Base-by-base conservation (phyloP, 768 basidiomycete species). In the Boletus speciosus region DNA sequence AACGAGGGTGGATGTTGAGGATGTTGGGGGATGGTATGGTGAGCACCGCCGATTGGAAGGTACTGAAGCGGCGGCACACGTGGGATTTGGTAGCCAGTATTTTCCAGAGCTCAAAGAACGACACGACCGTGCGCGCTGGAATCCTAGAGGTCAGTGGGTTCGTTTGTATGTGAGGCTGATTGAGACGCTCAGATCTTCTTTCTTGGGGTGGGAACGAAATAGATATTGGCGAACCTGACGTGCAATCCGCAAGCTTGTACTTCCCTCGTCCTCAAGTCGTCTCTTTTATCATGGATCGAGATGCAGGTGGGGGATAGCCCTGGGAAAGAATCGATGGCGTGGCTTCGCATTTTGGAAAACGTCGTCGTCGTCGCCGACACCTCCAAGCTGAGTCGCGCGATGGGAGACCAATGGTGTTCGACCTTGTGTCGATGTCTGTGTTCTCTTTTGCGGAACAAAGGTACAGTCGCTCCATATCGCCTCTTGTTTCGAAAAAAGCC, bases 61-160 rank as follows among this genome's bases (percentile, higher is more conserved):
- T 93, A 3, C 68, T 95, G 50, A 84, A 84, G 61, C 77, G 91
- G 42, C 74, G 94, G 27, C 90, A 93, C 64, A 92, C 90, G 0
- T 96, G 92, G 89, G 91, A 93, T 57, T 73, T 96, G 29, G 70
- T 96, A 2, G 87, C 92, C 2, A 91, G 88, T 54, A 66, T 94
- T 47, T 93, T 86, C 70, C 86, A 91, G 58, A 83, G 84, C 54
- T 81, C 82, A 0, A 67, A 74, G 41, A 69, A 72, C 4, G 89
- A 93, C 52, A 55, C 63, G 0, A 48, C 73, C 1, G 62, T 90
- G 56, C 76, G 86, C 15, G 72, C 73, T 41, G 77, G 80, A 2
- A 82, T 92, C 35, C 68, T 93, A 5, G 89, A 90, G 77, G 90
- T 87, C 56, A 31, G 77, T 72, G 9, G n/a, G 12, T 23, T 21